Conservation (phyloP, 805 yeast species). For the Vanderwaltozyma tropicalis region DNA sequence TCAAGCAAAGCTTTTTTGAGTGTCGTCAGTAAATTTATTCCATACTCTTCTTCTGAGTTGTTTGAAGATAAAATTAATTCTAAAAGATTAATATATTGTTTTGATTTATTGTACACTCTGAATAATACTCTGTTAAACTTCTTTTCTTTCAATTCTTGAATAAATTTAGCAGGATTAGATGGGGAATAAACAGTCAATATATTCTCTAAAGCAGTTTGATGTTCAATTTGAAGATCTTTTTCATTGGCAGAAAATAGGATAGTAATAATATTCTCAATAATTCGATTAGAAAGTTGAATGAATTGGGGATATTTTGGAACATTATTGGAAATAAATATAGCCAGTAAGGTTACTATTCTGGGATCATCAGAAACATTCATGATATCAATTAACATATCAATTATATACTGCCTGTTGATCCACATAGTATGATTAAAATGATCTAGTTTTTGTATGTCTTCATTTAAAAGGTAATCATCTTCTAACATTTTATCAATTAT, state of each 20-base stretch:
- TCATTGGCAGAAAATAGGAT: constrained; percentile 30
- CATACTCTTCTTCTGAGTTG: constrained; percentile 4
- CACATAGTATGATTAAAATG: constrained; percentile 5
- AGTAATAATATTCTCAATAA: constrained; percentile 38
- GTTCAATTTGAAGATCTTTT: constrained; percentile 16
- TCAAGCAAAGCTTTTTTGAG: neutral
- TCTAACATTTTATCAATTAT: constrained; percentile 77
- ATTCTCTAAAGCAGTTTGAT: constrained; percentile 63
- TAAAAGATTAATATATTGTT: constrained; percentile 10
- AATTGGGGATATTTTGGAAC: constrained; percentile 81
- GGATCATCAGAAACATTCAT: constrained; percentile 32
- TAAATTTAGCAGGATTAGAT: constrained; percentile 36
- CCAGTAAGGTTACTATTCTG: constrained; percentile 30
- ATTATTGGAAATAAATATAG: constrained; percentile 70
- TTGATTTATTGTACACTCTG: constrained; percentile 12
- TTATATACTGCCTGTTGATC: constrained; percentile 63
- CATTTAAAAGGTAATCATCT: constrained; percentile 70
- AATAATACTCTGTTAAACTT: constrained; percentile 19
- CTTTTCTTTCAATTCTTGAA: constrained; percentile 15
- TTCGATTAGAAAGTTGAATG: constrained; percentile 55
- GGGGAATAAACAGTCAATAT: constrained; percentile 60
- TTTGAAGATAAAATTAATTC: neutral
- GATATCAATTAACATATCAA: constrained; percentile 60
- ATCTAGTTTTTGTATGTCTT: constrained; percentile 32
- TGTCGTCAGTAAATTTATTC: neutral